Evolutionary conservation across 2,329 filamentous ascomycete genomes (phyloP), one percentile per base, ranked within the genome.

Genomic region (Huntiella decipiens): DNA sequence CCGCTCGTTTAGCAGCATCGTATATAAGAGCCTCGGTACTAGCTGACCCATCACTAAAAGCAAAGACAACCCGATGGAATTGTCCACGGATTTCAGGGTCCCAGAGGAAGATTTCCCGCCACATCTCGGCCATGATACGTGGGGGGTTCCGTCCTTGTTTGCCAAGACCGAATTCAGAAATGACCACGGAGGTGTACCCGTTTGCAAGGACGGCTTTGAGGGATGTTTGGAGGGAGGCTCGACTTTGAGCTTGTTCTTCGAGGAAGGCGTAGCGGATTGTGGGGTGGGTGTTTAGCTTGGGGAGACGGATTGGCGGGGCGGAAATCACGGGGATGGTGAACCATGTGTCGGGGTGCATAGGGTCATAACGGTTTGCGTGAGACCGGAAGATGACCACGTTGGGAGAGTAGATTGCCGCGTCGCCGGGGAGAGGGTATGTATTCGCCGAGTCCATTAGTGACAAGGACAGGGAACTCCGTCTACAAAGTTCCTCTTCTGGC

Each of bases 331-430:
- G 79, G 28, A 84, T 61, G 39, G 71, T 65, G 53, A 61, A 62
- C 71, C 70, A 80, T 40, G 59, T 56, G 19, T 65, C 59, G 37
- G 68, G 63, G 19, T 63, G 60, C 51, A 76, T 68, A 46, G 66
- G 63, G 51, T 74, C 67, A 55, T 82, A 82, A 45, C 68, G 66
- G 52, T 79, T 73, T 49, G 80, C 74, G 12, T 78, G 74, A 0
- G 37, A 80, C 74, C 81, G 75, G 56, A 81, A 85, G 11, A 86
- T 73, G 11, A 83, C 79, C 45, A 85, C 79, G 52, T 71, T 66
- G 38, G 74, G 71, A 2, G 79, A 84, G 54, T 80, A 74, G 46
- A 86, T 74, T 1, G 77, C 80, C 4, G 79, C 79, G 50, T 69
- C 71, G 19, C 74, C 70, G 3, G 79, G 78, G 51, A 86, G 77